A percentile compares a stretch with the other conserved stretches of the same genome.
phyloP scores from a whole-genome alignment of 768 basidiomycete genomes.

The Hortiboletus flavorubellus region DNA sequence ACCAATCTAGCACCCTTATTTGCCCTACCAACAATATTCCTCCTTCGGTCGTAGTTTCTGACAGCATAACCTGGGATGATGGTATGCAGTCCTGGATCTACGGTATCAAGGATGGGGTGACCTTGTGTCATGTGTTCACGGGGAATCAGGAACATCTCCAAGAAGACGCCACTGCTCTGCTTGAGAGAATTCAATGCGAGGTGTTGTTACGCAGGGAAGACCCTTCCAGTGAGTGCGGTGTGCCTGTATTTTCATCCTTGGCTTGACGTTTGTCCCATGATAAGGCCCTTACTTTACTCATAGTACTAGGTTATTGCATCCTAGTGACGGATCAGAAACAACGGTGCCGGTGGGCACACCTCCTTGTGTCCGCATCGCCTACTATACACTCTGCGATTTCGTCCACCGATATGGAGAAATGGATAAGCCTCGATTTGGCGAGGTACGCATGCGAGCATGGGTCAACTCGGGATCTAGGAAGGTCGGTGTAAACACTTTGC shows the following conservation, averaged over 20 bases:
- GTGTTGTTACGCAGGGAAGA: slow-evolving; percentile 21
- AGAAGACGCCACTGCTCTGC: slow-evolving; percentile 33
- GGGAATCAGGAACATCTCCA: slow-evolving; percentile 44
- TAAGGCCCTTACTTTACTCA: slow-evolving; percentile 31
- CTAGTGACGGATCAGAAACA: slow-evolving; percentile 8
- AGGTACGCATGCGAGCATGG: slow-evolving; percentile 42
- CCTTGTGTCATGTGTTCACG: slow-evolving; percentile 46
- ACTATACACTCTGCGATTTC: slow-evolving; percentile 29
- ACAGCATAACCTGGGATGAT: slow-evolving; percentile 26
- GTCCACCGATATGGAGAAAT: slow-evolving; percentile 36
- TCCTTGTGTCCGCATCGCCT: slow-evolving; percentile 18
- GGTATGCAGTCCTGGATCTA: slow-evolving; percentile 30
- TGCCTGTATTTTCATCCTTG: neutral
- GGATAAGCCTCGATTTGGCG: slow-evolving; percentile 31
- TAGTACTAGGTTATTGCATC: slow-evolving; percentile 12
- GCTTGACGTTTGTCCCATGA: slow-evolving; percentile 2
- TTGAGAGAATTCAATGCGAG: slow-evolving; percentile 40
- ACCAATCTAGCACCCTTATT: slow-evolving; percentile 11
- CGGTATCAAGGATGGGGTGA: slow-evolving; percentile 19
- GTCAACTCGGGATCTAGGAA: slow-evolving; percentile 37
- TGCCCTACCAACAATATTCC: slow-evolving; percentile 20
- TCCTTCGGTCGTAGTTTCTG: slow-evolving; percentile 16
- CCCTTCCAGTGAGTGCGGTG: slow-evolving; percentile 16
- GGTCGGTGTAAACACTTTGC: slow-evolving; percentile 19
- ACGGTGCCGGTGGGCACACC: slow-evolving; percentile 28